phyloP scores from a whole-genome alignment of 352 stramenopile genomes.

The Pythium rhizo-oryzae region DNA sequence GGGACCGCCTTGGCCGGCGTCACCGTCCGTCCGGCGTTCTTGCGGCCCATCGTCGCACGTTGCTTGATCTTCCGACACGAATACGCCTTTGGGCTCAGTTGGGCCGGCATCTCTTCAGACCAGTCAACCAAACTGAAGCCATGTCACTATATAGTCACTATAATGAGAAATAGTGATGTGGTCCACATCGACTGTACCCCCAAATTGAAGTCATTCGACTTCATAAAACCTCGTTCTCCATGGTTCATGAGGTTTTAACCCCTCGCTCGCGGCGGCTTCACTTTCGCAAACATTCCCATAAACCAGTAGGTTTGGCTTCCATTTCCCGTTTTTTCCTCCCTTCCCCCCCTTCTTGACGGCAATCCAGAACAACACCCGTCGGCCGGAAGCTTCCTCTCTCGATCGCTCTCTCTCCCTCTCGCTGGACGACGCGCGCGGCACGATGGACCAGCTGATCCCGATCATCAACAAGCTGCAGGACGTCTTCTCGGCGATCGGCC shows the following conservation, averaged over 20 bases:
- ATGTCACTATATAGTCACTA: constrained; percentile 26
- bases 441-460: constrained; percentile 99
- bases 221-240: constrained; percentile 14
- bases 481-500: constrained; percentile 96
- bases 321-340: background rate
- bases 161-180: background rate
- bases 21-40: constrained; percentile 13
- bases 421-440: background rate
- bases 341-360: background rate
- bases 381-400: background rate
- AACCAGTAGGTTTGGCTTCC: constrained; percentile 18
- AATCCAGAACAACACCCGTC: background rate
- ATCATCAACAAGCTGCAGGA: constrained; percentile 99
- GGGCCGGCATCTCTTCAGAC: constrained; percentile 11
- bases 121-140: constrained; percentile 26
- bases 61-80: background rate
- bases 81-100: background rate
- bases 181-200: constrained; percentile 1
- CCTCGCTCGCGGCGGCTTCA: background rate
- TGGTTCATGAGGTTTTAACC: constrained; percentile 9
- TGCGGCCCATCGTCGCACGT: constrained; percentile 5
- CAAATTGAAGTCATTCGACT: constrained; percentile 21
- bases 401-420: constrained; percentile 2
- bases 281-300: constrained; percentile 8
- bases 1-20: background rate